Percentiles rank a stretch among this genome's conserved stretches.
Conservation (phyloP, 148 eudicot genomes). For the Arctostaphylos glauca region DNA sequence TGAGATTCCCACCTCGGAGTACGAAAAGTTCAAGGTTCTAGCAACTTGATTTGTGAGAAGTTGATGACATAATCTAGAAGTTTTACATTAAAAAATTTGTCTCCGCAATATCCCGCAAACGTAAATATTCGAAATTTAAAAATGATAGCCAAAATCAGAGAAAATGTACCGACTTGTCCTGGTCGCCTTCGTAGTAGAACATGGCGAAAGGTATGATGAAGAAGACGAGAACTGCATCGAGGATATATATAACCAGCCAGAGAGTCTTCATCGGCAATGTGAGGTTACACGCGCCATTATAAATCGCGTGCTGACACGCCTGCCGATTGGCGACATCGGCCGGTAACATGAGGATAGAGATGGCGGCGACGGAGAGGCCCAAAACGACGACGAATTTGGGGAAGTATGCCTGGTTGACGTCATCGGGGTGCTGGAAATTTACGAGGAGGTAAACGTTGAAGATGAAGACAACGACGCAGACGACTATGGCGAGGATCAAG, state of each 20-base stretch:
- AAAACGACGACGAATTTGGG: conserved; percentile 97
- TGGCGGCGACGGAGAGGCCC: conserved; percentile 82
- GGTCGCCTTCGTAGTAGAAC: conserved; percentile 97
- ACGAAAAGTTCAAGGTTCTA: no score
- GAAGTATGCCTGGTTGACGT: conserved; percentile 85
- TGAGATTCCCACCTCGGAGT: neutral
- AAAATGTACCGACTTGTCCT: conserved; percentile 64
- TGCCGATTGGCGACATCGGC: conserved; percentile 96
- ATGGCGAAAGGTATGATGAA: conserved; percentile 93
- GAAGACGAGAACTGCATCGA: conserved; percentile 82
- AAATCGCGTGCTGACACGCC: conserved; percentile 88
- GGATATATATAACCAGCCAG: conserved; percentile 82
- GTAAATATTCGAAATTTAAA: neutral
- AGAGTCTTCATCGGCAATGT: conserved; percentile 94
- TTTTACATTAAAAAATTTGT: neutral
- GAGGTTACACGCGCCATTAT: conserved; percentile 86
- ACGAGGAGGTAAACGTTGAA: conserved; percentile 86
- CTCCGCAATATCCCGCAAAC: neutral
- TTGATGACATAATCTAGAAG: neutral
- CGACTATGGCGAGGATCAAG: conserved; percentile 81
- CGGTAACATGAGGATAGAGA: conserved; percentile 92
- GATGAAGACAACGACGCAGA: conserved; percentile 67
- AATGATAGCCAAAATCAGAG: conserved; percentile 1
- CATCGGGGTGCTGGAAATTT: conserved; percentile 96
- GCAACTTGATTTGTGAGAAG: neutral